Evolutionary conservation across 192 early-diverging fungal genomes (phyloP).

Genomic region (Helicostylum pulchrum): DNA sequence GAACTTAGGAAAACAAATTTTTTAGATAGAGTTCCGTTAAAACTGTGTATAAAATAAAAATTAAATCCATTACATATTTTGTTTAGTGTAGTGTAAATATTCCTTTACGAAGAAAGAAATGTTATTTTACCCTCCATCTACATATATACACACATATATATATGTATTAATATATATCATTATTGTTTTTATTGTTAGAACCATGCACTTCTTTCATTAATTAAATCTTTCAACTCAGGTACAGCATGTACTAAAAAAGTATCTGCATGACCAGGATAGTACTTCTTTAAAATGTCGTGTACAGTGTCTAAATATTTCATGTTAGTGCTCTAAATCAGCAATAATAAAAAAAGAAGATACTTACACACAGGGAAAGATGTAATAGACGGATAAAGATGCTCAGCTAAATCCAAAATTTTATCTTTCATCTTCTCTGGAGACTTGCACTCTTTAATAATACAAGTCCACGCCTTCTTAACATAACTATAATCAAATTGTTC

Average conservation of each 20-base stretch:
- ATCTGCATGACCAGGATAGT: neutral
- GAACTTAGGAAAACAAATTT: conserved; percentile 34
- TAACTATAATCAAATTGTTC: neutral
- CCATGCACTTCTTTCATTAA: too few species aligned
- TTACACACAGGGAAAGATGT: conserved; percentile 13
- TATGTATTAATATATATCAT: too few species aligned
- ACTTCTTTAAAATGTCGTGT: neutral
- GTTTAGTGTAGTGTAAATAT: too few species aligned
- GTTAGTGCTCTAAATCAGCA: neutral
- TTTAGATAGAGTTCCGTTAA: too few species aligned
- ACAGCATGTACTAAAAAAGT: neutral
- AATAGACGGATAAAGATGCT: conserved; percentile 3
- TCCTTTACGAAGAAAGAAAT: too few species aligned
- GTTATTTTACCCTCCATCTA: too few species aligned
- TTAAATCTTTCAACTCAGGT: neutral
- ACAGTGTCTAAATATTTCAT: neutral
- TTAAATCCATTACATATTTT: conserved; percentile 12
- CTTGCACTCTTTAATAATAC: neutral
- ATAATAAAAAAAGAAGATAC: neutral
- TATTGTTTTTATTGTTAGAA: too few species aligned
- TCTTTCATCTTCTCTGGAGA: neutral
- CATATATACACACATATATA: too few species aligned
- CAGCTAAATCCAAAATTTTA: neutral
- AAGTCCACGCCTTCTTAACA: neutral
- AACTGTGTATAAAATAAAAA: conserved; percentile 67